These are phyloP conservation scores for Grosmannia clavigera DNA, from an alignment of 2,329 filamentous ascomycete genomes.

Conservation along the genomic window DNA sequence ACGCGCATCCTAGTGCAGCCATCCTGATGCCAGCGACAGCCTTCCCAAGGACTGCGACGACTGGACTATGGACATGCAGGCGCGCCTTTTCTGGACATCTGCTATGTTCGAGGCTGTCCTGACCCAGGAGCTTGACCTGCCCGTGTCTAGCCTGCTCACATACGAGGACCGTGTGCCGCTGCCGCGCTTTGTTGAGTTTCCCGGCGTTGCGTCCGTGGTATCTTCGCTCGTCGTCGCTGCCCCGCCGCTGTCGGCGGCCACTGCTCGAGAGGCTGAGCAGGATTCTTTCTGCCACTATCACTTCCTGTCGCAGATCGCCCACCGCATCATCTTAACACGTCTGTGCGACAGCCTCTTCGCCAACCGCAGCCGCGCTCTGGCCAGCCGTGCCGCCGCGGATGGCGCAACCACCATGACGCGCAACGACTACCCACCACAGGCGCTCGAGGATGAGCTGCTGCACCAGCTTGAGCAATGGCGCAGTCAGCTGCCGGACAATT, in stretches of 20 bases:
- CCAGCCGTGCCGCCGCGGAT: neutral
- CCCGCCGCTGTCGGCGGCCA: neutral
- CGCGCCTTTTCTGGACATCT: constrained; percentile 41
- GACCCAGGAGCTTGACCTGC: constrained; percentile 39
- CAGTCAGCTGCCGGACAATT: constrained; percentile 28
- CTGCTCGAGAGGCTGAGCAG: constrained; percentile 5
- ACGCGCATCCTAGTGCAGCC: neutral
- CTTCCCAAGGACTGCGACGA: constrained; percentile 31
- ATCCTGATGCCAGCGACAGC: neutral
- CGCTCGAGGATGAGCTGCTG: constrained; percentile 36
- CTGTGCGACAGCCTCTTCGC: constrained; percentile 30
- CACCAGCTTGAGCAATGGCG: constrained; percentile 45
- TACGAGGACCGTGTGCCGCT: constrained; percentile 40
- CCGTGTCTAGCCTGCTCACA: constrained; percentile 34
- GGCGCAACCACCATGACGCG: constrained; percentile 6
- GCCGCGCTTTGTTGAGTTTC: constrained; percentile 30
- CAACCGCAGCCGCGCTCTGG: constrained; percentile 11
- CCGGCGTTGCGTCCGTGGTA: constrained; percentile 6
- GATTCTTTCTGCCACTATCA: constrained; percentile 44
- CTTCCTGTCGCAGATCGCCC: constrained; percentile 42
- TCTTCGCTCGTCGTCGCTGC: neutral
- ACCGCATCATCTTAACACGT: constrained; percentile 41
- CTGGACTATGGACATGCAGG: constrained; percentile 44
- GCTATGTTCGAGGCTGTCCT: constrained; percentile 44
- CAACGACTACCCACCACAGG: constrained; percentile 29